Evolutionary conservation across 495 filamentous ascomycete genomes (phyloP).

Genomic region (Neurospora intermedia): DNA sequence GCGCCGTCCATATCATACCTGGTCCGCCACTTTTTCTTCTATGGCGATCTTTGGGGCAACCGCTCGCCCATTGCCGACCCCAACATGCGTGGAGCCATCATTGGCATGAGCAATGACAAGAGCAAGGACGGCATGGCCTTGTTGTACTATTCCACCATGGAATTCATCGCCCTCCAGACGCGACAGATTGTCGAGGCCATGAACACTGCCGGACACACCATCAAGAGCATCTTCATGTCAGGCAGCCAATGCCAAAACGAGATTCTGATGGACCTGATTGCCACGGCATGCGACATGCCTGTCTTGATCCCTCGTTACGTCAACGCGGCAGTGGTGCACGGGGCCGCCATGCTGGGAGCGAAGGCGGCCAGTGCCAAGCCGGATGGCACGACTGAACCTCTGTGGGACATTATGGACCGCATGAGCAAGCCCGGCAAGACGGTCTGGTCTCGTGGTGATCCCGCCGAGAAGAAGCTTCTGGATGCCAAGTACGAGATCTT

Average conservation of each 20-base stretch:
- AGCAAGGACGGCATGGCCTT: constrained; percentile 76
- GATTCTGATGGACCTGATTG: constrained; percentile 81
- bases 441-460: constrained; percentile 58
- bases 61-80: constrained; percentile 86
- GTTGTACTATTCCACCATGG: constrained; percentile 87
- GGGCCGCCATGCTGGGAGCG: constrained; percentile 91
- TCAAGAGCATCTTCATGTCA: constrained; percentile 94
- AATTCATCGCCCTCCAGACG: constrained; percentile 95
- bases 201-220: constrained; percentile 74
- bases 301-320: constrained; percentile 87
- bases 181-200: constrained; percentile 89
- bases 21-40: constrained; percentile 91
- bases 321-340: constrained; percentile 91
- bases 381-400: constrained; percentile 68
- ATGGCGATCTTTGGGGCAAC: constrained; percentile 97
- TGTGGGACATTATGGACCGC: constrained; percentile 96
- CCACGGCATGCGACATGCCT: constrained; percentile 81
- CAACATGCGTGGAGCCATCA: constrained; percentile 78
- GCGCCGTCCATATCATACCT: constrained; percentile 76
- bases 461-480: constrained; percentile 66
- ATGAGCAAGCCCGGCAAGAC: constrained; percentile 91
- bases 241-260: constrained; percentile 94
- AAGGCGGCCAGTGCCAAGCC: constrained; percentile 75
- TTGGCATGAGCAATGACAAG: constrained; percentile 77
- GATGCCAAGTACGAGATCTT: constrained; percentile 79